Evolutionary conservation across 106 monocot genomes (phyloP), one percentile per base, ranked within the genome.

Genomic region (Phalaenopsis equestris): DNA sequence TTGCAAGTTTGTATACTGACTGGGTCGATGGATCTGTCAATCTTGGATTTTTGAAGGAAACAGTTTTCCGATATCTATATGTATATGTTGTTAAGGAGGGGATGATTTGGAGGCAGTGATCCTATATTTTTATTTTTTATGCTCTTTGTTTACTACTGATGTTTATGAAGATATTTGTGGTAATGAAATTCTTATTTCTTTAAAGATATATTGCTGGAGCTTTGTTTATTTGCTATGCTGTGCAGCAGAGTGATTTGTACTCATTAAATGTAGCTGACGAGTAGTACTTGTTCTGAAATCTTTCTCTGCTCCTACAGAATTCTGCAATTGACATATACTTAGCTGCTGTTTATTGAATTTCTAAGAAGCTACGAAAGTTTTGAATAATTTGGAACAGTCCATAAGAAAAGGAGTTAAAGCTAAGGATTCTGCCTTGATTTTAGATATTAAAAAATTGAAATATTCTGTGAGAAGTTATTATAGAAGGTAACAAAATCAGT

Each of bases 91-190:
- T 72, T 68, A 8, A 37, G 68, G 68, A 23, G 23, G 37, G 68
- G 68, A 68, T 68, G 68, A 37, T 68, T 72, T 72, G 72, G 72
- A 23, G 14, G 64, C 64, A 23, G 6, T 64, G 24, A 64, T 64
- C 5, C 24, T 64, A 23, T 21, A 21, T 5, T 52, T 52, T 7
- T 5, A n/a, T 64, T 64, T 21, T 64, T 23, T 64, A 4, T 64
- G n/a, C 23, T 64, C 21, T 15, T 1, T 64, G 19, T n/a, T 64
- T 64, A 21, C 61, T 64, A 64, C 61, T 21, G 64, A 8, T 64
- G n/a, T 64, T 23, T 64, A n/a, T 64, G 9, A 64, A 64, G 64
- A 8, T 24, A 23, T 56, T 18, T 56, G 56, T 2, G 1, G 14
- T 56, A 56, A 56, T 64, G 23, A 52, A 64, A 23, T 23, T 64